Evolutionary conservation across 108 stramenopile species (phyloP).

Genomic region (Aureococcus anophagefferens): DNA sequence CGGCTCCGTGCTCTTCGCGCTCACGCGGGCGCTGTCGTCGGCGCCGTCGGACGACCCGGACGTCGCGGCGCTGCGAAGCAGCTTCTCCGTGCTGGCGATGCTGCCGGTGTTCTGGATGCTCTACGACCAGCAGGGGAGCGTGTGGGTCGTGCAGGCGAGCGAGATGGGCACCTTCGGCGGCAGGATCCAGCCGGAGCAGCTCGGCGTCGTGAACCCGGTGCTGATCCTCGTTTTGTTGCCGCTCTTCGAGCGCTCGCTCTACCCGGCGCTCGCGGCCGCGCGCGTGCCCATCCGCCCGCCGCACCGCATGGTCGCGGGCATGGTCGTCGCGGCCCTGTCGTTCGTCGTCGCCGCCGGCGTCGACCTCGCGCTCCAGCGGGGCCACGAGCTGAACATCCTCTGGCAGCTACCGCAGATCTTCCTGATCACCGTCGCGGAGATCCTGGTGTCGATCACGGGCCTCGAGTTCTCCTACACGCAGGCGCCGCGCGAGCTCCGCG

Average conservation of each 20-base stretch:
- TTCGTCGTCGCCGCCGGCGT: conserved; percentile 42
- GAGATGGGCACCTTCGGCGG: conserved; percentile 25
- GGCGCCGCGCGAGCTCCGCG: conserved; percentile 40
- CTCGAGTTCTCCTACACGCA: conserved; percentile 51
- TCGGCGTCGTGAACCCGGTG: conserved; percentile 48
- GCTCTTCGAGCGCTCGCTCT: conserved; percentile 45
- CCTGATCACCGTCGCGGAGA: conserved; percentile 50
- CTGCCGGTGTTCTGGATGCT: conserved; percentile 60
- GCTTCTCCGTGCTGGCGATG: conserved; percentile 19
- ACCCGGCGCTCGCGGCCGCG: conserved; percentile 37
- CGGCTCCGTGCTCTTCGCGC: background rate
- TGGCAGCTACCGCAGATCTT: conserved; percentile 63
- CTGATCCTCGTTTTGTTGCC: conserved; percentile 56
- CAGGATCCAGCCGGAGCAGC: conserved; percentile 52
- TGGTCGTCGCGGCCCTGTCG: conserved; percentile 42
- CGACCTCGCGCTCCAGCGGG: conserved; percentile 33
- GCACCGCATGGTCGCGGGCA: conserved; percentile 51
- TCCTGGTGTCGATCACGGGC: conserved; percentile 48
- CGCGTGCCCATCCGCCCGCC: conserved; percentile 31
- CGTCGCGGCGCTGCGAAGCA: background rate
- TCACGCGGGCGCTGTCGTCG: too few relatives aligned
- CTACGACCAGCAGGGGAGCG: conserved; percentile 59
- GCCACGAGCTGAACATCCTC: conserved; percentile 27
- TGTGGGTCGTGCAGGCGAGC: conserved; percentile 57
- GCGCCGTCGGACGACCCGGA: too few relatives aligned